Conservation (phyloP, 2,329 filamentous ascomycete genomes). For the Aspergillus intermedius region DNA sequence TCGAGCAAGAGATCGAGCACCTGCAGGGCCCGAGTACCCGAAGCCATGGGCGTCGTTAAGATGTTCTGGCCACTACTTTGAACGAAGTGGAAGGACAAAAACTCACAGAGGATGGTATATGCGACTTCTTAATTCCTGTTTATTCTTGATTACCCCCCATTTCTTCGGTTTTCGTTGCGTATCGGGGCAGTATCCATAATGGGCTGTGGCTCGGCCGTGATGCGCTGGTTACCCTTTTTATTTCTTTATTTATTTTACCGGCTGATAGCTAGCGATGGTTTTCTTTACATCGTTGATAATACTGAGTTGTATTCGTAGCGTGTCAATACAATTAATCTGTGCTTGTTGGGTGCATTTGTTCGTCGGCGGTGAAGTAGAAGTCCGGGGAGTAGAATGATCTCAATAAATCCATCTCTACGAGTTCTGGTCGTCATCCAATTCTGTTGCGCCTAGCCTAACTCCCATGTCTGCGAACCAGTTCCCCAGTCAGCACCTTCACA, state of each 20-base stretch:
- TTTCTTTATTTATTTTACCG: constrained; percentile 29
- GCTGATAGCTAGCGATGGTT: constrained; percentile 38
- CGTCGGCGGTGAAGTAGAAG: background rate
- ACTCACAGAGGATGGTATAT: constrained; percentile 18
- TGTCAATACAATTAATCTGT: constrained; percentile 34
- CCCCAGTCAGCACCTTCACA: constrained; percentile 36
- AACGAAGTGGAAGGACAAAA: constrained; percentile 20
- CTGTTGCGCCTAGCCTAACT: background rate
- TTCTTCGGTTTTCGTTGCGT: constrained; percentile 24
- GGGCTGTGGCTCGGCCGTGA: constrained; percentile 8
- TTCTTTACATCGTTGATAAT: constrained; percentile 36
- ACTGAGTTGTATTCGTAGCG: constrained; percentile 36
- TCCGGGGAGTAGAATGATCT: too few relatives aligned
- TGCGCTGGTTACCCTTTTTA: constrained; percentile 25
- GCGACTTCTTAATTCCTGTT: constrained; percentile 24
- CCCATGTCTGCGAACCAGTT: constrained; percentile 27
- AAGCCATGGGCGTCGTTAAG: constrained; percentile 85
- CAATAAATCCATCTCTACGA: background rate
- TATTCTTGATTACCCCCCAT: constrained; percentile 23
- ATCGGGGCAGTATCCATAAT: constrained; percentile 25
- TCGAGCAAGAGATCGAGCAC: constrained; percentile 81
- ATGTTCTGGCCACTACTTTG: constrained; percentile 14
- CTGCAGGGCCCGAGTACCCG: constrained; percentile 87
- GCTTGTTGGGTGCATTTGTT: background rate
- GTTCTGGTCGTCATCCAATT: background rate